Percentiles rank a stretch among this genome's conserved stretches.
phyloP scores from a whole-genome alignment of 805 yeast species.

The Kazachstania bromeliacearum region DNA sequence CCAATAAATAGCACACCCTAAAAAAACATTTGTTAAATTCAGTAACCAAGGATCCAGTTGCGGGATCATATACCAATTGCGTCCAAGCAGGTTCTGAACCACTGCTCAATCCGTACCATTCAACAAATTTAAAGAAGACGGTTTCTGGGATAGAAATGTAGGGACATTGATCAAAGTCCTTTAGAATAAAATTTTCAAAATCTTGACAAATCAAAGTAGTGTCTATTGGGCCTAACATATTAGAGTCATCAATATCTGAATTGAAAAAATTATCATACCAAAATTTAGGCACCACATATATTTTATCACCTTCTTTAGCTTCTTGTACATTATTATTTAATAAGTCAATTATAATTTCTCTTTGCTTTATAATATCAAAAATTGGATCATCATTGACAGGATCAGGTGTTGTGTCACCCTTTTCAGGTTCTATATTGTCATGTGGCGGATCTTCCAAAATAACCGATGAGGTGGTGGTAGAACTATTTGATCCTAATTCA shows the following conservation, averaged over 20 bases:
- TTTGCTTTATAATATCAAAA: constrained; percentile 9
- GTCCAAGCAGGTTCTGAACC: constrained; percentile 33
- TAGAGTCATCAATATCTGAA: constrained; percentile 18
- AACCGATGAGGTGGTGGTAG: too few species aligned
- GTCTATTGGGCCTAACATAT: constrained; percentile 40
- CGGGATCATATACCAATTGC: constrained; percentile 24
- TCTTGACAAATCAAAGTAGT: constrained; percentile 37
- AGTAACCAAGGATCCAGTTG: constrained; percentile 22
- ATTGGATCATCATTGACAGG: background rate
- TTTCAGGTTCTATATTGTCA: too few species aligned
- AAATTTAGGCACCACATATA: constrained; percentile 39
- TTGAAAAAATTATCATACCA: constrained; percentile 38
- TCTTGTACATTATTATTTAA: constrained; percentile 8
- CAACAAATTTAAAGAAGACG: constrained; percentile 36
- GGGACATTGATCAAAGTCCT: constrained; percentile 22
- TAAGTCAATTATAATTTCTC: constrained; percentile 12
- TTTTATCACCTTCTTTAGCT: constrained; percentile 38
- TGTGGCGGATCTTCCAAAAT: too few species aligned
- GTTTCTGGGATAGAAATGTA: constrained; percentile 34
- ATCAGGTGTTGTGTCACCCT: too few species aligned
- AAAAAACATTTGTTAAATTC: constrained; percentile 32
- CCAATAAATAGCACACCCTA: constrained; percentile 28
- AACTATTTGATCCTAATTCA: too few species aligned
- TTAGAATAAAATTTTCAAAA: constrained; percentile 35
- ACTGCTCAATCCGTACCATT: constrained; percentile 47